Evolutionary conservation across 805 yeast genomes (phyloP).

Genomic region (Nakazawaea laoshanensis): DNA sequence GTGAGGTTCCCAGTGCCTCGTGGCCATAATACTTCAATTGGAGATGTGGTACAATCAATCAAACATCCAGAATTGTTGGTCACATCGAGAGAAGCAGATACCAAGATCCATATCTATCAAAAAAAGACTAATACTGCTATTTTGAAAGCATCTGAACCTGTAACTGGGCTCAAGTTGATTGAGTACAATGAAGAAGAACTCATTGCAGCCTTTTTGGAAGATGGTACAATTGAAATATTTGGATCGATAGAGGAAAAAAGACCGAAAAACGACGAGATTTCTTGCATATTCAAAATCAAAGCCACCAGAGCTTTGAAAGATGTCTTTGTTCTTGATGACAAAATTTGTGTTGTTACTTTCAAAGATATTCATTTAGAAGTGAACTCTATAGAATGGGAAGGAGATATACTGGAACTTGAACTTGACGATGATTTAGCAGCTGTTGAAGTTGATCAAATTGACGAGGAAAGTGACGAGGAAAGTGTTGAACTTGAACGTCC

Average conservation of each 20-base stretch:
- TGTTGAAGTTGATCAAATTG: constrained; percentile 5
- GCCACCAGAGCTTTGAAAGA: constrained; percentile 17
- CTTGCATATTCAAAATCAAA: constrained; percentile 15
- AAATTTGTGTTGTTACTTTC: too few relatives aligned
- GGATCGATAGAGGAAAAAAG: constrained; percentile 8
- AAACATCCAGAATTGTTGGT: constrained; percentile 24
- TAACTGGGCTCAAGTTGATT: constrained; percentile 20
- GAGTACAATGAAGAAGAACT: constrained; percentile 14
- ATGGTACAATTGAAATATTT: constrained; percentile 25
- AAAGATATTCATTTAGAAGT: too few relatives aligned
- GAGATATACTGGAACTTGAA: constrained; percentile 8
- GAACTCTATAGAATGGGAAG: too few relatives aligned
- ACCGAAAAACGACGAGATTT: constrained; percentile 13
- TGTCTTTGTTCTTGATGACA: too few relatives aligned
- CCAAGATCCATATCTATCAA: constrained; percentile 26
- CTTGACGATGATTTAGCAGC: constrained; percentile 16
- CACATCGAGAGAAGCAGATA: constrained; percentile 21
- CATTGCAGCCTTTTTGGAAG: constrained; percentile 22
- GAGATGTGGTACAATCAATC: constrained; percentile 25
- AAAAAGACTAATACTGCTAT: constrained; percentile 22
- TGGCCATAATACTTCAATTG: constrained; percentile 23
- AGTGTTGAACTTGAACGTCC: constrained; percentile 14
- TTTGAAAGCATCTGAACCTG: constrained; percentile 24
- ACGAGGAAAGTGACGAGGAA: constrained; percentile 16
- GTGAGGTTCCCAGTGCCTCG: constrained; percentile 24